These are phyloP conservation scores for Corymbia citriodora DNA, from an alignment of 441 rosid genomes.

Conservation along the genomic window DNA sequence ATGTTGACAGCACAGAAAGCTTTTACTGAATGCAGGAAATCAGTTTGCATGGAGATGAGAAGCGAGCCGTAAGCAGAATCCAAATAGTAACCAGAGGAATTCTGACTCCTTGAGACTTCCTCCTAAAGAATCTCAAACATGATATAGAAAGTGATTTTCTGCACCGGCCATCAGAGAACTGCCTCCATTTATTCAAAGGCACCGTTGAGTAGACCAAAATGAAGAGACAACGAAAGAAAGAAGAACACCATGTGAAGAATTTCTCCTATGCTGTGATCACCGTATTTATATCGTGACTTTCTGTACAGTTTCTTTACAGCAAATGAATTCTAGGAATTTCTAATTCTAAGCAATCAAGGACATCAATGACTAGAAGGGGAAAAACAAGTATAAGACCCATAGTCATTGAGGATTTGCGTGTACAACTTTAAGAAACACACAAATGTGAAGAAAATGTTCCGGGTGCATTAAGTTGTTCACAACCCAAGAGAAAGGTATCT, in stretches of 20 bases:
- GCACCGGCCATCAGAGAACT: not conserved
- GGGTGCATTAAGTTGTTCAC: slow-evolving; percentile 83
- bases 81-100: not conserved
- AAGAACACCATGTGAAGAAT: not conserved
- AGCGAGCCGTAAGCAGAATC: not conserved
- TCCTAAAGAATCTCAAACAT: not conserved
- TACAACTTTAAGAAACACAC: slow-evolving; percentile 41
- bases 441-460: slow-evolving; percentile 77
- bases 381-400: not conserved
- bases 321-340: not conserved
- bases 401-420: slow-evolving; percentile 15
- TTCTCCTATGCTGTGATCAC: not conserved
- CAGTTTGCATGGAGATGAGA: not conserved
- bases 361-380: not conserved
- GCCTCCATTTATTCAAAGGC: not conserved
- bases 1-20: not conserved
- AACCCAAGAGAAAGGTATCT: slow-evolving; percentile 92
- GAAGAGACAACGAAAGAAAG: not conserved
- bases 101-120: not conserved
- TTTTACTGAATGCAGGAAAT: not conserved
- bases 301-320: not conserved
- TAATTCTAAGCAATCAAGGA: not conserved
- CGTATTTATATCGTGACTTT: not conserved
- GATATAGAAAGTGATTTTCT: not conserved
- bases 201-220: not conserved